Evolutionary conservation across 345 rosid genomes (phyloP).

Genomic region (Moricandia arvensis): DNA sequence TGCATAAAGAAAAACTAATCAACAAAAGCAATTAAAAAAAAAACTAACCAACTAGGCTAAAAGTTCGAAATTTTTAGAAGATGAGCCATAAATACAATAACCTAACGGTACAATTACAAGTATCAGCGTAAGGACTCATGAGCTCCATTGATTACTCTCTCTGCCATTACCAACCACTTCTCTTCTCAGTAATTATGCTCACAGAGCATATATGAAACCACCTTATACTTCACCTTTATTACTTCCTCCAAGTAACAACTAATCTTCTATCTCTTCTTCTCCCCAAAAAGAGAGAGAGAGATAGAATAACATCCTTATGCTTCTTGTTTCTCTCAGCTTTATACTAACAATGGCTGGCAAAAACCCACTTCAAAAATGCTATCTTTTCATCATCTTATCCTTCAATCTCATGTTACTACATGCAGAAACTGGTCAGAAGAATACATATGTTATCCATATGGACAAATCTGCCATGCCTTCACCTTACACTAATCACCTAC

Average conservation of each 20-base stretch:
- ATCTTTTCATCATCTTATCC: conserved; percentile 40
- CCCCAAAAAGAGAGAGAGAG: conserved; percentile 18
- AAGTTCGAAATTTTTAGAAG: conserved; percentile 1
- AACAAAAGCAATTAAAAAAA: background rate
- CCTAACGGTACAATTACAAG: conserved; percentile 31
- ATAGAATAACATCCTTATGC: background rate
- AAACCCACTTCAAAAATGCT: conserved; percentile 42
- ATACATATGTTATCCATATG: conserved; percentile 81
- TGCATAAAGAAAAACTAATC: background rate
- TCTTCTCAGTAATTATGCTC: conserved; percentile 22
- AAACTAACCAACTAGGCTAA: background rate
- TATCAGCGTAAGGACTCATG: conserved; percentile 12
- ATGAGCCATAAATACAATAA: conserved; percentile 24
- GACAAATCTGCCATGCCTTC: conserved; percentile 78
- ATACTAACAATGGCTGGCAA: conserved; percentile 40
- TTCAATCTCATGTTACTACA: conserved; percentile 37
- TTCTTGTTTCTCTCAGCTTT: background rate
- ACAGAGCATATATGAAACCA: conserved; percentile 32
- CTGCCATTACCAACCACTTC: conserved; percentile 38
- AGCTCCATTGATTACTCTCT: conserved; percentile 32
- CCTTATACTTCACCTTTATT: conserved; percentile 31
- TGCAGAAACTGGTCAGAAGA: conserved; percentile 38
- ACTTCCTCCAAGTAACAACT: conserved; percentile 8
- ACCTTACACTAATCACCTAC: conserved; percentile 49
- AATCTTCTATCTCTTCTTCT: conserved; percentile 22